Percentiles rank a stretch among this genome's conserved stretches.
Evolutionary conservation across 805 yeast species (phyloP).

Genomic region (Brettanomyces naardenensis): DNA sequence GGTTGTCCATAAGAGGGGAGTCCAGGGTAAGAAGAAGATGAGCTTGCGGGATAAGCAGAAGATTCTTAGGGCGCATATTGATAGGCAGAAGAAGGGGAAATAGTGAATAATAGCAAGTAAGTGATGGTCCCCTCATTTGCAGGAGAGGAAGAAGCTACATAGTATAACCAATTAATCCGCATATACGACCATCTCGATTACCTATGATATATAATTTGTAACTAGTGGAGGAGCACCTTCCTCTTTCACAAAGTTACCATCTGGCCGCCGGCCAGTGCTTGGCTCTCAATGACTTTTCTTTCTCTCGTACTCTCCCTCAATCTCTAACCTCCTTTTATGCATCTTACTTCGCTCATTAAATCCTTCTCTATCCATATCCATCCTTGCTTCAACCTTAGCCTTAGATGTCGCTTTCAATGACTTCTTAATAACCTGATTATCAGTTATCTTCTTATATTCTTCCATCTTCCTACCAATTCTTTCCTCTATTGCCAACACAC

Average conservation of each 20-base stretch:
- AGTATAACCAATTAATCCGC: too few species aligned
- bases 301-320: conserved; percentile 1
- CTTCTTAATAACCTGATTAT: conserved; percentile 66
- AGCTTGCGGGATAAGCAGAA: conserved; percentile 88
- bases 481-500: conserved; percentile 81
- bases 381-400: conserved; percentile 83
- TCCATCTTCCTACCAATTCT: conserved; percentile 75
- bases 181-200: too few species aligned
- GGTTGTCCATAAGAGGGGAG: conserved; percentile 94
- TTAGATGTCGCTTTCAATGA: conserved; percentile 62
- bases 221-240: too few species aligned
- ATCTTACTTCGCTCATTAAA: conserved; percentile 57
- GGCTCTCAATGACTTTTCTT: conserved; percentile 1
- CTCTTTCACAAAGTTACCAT: too few species aligned
- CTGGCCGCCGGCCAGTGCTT: too few species aligned
- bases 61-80: conserved; percentile 76
- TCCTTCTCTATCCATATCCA: conserved; percentile 89
- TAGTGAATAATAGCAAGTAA: too few species aligned
- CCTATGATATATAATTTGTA: too few species aligned
- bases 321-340: conserved; percentile 13
- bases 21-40: conserved; percentile 87
- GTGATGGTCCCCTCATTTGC: neutral
- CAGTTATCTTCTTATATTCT: conserved; percentile 63
- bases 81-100: conserved; percentile 68
- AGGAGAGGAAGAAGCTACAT: neutral